phyloP scores from a whole-genome alignment of 768 basidiomycete genomes.

The Mrakia hoshinonis region DNA sequence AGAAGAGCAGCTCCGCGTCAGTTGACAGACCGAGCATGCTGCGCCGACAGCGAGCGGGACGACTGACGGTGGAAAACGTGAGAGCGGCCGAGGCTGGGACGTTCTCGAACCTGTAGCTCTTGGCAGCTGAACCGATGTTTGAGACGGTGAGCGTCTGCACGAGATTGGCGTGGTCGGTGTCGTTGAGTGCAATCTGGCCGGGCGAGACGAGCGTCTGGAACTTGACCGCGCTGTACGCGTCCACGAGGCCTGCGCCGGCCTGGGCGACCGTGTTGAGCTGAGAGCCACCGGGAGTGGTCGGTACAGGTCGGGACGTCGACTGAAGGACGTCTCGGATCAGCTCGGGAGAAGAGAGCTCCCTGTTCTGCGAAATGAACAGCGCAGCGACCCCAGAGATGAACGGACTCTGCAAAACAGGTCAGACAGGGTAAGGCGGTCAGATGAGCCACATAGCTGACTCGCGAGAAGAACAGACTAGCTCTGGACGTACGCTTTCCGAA shows the following conservation, averaged over 20 bases:
- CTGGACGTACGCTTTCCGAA: slow-evolving; percentile 18
- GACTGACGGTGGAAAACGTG: slow-evolving; percentile 40
- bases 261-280: slow-evolving; percentile 35
- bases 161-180: slow-evolving; percentile 50
- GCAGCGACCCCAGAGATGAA: slow-evolving; percentile 39
- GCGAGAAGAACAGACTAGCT: neutral
- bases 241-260: slow-evolving; percentile 42
- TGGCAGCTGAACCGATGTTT: slow-evolving; percentile 45
- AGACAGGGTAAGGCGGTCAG: neutral
- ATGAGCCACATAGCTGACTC: too few species aligned
- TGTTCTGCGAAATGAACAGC: slow-evolving; percentile 38
- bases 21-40: neutral
- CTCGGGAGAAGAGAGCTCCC: slow-evolving; percentile 30
- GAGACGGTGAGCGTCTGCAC: slow-evolving; percentile 40
- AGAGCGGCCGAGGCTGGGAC: slow-evolving; percentile 52
- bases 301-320: slow-evolving; percentile 33
- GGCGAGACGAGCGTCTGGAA: slow-evolving; percentile 50
- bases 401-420: slow-evolving; percentile 19
- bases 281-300: slow-evolving; percentile 31
- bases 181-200: slow-evolving; percentile 54
- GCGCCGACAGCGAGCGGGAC: neutral
- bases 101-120: slow-evolving; percentile 48
- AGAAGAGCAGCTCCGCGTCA: neutral
- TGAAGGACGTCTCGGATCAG: slow-evolving; percentile 34
- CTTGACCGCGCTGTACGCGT: slow-evolving; percentile 54